Evolutionary conservation across 257 asterid genomes (phyloP), one percentile per base, ranked within the genome.

Genomic region (Plantago major): DNA sequence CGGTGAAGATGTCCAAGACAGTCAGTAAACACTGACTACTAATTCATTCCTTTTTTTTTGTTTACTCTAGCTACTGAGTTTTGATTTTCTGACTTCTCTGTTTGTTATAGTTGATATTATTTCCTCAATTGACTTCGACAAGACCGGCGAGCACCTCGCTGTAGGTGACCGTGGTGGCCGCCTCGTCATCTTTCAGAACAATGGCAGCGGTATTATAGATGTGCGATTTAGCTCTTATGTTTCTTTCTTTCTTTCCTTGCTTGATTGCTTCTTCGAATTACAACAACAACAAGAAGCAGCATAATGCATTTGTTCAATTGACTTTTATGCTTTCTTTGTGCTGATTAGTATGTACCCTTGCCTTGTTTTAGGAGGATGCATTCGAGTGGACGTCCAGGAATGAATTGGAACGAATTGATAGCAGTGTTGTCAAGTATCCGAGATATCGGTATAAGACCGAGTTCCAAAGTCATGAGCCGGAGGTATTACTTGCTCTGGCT

Each of bases 381-480:
- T 49, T 46, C 6, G 76, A 73, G 63, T 59, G 54, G 74, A 67
- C 68, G 66, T 73, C 90, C 28, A 81, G 82, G 71, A 63, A 43
- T 45, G 90, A 87, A 78, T 73, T 84, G 51, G 96, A 83, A 77
- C 70, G 64, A 62, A 54, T 70, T 42, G 93, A 84, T 76, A 42
- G 65, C 40, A 78, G 54, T 50, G 75, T 56, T 53, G 64, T 63
- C 10, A 74, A 67, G 74, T 82, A 71, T 67, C 95, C 97, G 19
- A 73, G 57, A 62, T 90, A 72, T 65, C 81, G 65, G 19, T 90
- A 84, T 70, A 87, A 83, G 74, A 87, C 93, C 2, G 97, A 90
- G 76, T 90, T 90, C 67, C 97, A 87, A 74, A 90, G 97, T 74
- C 97, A 90, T 60, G 95, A 87, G 68, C 87, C 97, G 17, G 96